Evolutionary conservation across 2,329 filamentous ascomycete genomes (phyloP).

Genomic region (Calonectria crousiana): DNA sequence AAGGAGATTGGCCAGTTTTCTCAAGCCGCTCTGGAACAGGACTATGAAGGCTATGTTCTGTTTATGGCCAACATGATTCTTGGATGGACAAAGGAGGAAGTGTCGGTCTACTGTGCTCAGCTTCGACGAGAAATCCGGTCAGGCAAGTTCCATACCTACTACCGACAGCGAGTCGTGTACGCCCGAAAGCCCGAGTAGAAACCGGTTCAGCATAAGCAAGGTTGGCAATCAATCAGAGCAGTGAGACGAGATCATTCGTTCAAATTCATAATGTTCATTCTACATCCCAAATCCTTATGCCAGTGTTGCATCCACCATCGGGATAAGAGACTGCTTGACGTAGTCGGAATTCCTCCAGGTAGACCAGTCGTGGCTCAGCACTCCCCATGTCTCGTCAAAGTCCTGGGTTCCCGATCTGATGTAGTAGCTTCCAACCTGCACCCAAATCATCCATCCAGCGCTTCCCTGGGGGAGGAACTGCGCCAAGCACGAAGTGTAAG

Average conservation of each 20-base stretch:
- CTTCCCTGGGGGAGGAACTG: slow-evolving; percentile 61
- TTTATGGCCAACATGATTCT: slow-evolving; percentile 51
- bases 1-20: slow-evolving; percentile 43
- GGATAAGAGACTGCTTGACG: slow-evolving; percentile 50
- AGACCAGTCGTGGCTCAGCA: slow-evolving; percentile 67
- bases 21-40: slow-evolving; percentile 49
- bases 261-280: background rate
- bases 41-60: slow-evolving; percentile 50
- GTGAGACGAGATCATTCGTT: background rate
- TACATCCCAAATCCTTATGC: background rate
- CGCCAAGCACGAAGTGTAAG: slow-evolving; percentile 66
- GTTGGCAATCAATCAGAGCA: too few relatives aligned
- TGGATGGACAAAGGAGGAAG: slow-evolving; percentile 51
- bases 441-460: slow-evolving; percentile 71
- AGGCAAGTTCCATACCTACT: slow-evolving; percentile 45
- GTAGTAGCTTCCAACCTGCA: slow-evolving; percentile 70
- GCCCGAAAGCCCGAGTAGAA: slow-evolving; percentile 34
- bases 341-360: slow-evolving; percentile 60
- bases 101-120: slow-evolving; percentile 49
- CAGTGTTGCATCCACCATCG: slow-evolving; percentile 51
- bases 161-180: slow-evolving; percentile 46
- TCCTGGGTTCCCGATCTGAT: slow-evolving; percentile 65
- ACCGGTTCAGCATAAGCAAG: background rate
- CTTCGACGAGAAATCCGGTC: slow-evolving; percentile 49
- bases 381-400: slow-evolving; percentile 69